Percentiles rank a stretch among this genome's conserved stretches.
Evolutionary conservation across 2,329 filamentous ascomycete genomes (phyloP).

Genomic region (Teratosphaeria pseudoeucalypti): DNA sequence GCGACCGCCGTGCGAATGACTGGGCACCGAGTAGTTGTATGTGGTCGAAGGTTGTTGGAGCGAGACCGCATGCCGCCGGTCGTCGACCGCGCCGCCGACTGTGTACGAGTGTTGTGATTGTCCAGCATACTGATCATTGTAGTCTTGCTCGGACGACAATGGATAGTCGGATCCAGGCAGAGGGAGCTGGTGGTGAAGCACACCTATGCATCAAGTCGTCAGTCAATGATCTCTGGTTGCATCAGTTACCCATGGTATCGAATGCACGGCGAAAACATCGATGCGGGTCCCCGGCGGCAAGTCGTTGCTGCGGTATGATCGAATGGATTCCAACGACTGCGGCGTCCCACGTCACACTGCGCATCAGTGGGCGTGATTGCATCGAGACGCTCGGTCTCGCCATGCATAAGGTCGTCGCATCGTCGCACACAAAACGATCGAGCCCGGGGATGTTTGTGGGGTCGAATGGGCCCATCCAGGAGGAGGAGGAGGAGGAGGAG

Average conservation of each 20-base stretch:
- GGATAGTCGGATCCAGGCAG: conserved; percentile 30
- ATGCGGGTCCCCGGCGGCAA: background rate
- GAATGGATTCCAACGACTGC: background rate
- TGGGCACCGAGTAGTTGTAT: conserved; percentile 36
- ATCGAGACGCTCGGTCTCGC: background rate
- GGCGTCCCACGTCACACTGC: conserved; percentile 20
- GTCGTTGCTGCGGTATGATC: background rate
- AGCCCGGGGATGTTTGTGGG: background rate
- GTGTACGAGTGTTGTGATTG: conserved; percentile 38
- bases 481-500: too few relatives aligned
- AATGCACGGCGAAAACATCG: conserved; percentile 9
- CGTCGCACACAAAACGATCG: background rate
- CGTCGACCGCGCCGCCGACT: conserved; percentile 34
- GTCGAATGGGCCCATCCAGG: background rate
- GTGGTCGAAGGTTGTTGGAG: conserved; percentile 37
- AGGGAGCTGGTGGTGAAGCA: conserved; percentile 35
- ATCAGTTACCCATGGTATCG: conserved; percentile 1
- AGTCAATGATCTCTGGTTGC: background rate
- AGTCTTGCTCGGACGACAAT: conserved; percentile 35
- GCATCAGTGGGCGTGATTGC: background rate
- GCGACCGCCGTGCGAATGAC: conserved; percentile 33
- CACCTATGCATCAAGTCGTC: background rate
- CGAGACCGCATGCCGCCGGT: conserved; percentile 40
- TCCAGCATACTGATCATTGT: conserved; percentile 34
- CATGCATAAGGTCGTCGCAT: background rate